These are phyloP conservation scores for Boeremia lycopersici DNA, from an alignment of 2,329 filamentous ascomycete species.

Conservation along the genomic window DNA sequence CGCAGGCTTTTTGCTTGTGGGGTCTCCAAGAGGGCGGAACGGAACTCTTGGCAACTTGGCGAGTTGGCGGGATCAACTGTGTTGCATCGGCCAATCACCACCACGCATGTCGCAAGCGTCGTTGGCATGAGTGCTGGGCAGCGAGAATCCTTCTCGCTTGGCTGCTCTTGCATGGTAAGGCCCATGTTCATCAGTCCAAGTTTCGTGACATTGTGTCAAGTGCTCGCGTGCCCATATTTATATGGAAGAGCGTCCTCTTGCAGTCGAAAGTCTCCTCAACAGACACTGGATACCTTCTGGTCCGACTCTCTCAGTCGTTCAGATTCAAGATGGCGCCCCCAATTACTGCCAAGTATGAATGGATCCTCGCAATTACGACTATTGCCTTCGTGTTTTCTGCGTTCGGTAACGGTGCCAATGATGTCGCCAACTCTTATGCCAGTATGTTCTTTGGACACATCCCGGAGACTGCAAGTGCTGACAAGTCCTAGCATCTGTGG, in stretches of 20 bases:
- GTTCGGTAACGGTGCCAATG: constrained; percentile 53
- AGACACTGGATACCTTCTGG: not conserved
- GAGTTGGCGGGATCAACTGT: constrained; percentile 1
- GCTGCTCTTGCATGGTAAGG: constrained; percentile 4
- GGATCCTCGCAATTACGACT: constrained; percentile 50
- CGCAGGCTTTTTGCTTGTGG: constrained; percentile 14
- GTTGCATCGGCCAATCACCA: constrained; percentile 12
- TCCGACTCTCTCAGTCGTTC: not conserved
- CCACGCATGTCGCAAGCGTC: not conserved
- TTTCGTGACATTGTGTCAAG: constrained; percentile 18
- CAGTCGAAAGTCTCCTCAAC: not conserved
- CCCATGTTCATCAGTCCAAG: not conserved
- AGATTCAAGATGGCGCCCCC: constrained; percentile 25
- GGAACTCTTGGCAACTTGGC: constrained; percentile 22
- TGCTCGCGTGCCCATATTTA: constrained; percentile 17
- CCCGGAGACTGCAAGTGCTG: not conserved
- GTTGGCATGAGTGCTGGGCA: constrained; percentile 1
- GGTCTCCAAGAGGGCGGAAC: constrained; percentile 19
- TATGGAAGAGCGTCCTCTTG: not conserved
- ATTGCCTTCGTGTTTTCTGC: constrained; percentile 47
- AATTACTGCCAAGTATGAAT: constrained; percentile 44
- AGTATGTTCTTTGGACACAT: constrained; percentile 28
- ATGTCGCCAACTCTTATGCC: constrained; percentile 63
- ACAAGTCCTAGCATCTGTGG: constrained; percentile 44
- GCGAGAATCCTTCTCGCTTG: constrained; percentile 16